These are phyloP conservation scores for Chlamydomonas incerta DNA, from an alignment of 139 green algal genomes.

Conservation along the genomic window DNA sequence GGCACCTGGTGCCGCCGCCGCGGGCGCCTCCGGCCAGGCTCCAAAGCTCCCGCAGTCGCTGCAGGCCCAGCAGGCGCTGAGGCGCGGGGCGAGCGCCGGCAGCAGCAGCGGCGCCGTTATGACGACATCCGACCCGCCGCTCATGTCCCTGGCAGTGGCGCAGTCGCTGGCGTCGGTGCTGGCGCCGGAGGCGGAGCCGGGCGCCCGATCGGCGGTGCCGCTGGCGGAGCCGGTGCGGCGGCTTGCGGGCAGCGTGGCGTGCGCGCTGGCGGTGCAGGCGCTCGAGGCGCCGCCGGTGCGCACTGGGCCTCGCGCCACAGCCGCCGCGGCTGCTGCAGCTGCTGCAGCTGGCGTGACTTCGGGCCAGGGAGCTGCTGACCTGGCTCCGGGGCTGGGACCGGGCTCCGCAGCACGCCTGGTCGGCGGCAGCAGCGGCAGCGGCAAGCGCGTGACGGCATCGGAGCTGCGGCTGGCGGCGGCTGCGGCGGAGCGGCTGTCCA, in stretches of 20 bases:
- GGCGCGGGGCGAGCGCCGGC: no score
- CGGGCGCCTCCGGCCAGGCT: no score
- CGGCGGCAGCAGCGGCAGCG: no score
- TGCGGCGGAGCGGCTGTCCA: background rate
- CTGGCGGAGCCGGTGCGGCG: background rate
- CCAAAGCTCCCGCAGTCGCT: no score
- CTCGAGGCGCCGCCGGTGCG: slow-evolving; percentile 31
- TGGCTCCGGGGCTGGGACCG: no score
- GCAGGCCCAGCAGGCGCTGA: no score
- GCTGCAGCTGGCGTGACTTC: no score
- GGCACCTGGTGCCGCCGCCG: no score
- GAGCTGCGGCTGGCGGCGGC: no score
- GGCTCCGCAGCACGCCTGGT: no score
- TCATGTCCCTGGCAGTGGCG: background rate
- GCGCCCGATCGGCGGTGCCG: background rate
- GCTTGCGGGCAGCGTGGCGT: background rate
- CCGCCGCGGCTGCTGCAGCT: background rate
- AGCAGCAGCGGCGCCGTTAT: background rate
- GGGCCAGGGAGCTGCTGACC: no score
- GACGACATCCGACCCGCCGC: slow-evolving; percentile 16
- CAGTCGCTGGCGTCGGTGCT: slow-evolving; percentile 18
- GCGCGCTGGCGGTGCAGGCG: slow-evolving; percentile 13
- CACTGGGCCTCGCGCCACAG: background rate
- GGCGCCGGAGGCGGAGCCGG: background rate
- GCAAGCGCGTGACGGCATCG: no score